phyloP scores from a whole-genome alignment of 371 early-diverging fungal genomes.

The Syncephalastrum contaminatum region DNA sequence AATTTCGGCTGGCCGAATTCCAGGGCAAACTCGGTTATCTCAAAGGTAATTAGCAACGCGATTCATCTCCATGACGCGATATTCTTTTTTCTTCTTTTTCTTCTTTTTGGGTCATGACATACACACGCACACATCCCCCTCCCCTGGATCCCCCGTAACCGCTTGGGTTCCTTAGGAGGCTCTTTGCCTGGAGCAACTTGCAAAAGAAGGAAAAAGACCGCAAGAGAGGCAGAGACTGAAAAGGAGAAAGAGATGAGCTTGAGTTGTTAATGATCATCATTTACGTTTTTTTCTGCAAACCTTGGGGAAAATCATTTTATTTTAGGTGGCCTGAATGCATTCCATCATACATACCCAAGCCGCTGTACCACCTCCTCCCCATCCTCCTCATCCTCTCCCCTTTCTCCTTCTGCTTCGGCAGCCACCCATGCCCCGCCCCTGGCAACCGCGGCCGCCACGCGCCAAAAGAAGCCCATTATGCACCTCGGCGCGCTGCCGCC shows the following conservation, averaged over 20 bases:
- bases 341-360: constrained; percentile 5
- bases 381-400: not conserved
- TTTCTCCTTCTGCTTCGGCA: not conserved
- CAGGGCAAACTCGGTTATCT: constrained; percentile 48
- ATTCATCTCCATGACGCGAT: not conserved
- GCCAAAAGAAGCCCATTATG: constrained; percentile 20
- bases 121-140: no score
- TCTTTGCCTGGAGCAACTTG: not conserved
- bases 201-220: not conserved
- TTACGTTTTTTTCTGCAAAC: not conserved
- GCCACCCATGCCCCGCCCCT: constrained; percentile 15
- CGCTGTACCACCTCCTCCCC: constrained; percentile 2
- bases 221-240: constrained; percentile 2
- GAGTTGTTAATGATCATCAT: constrained; percentile 1
- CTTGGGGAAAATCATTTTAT: not conserved
- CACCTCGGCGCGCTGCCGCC: constrained; percentile 23
- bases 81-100: not conserved
- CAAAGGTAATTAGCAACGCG: constrained; percentile 33
- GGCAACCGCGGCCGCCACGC: constrained; percentile 14
- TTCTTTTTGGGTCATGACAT: not conserved
- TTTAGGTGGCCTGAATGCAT: constrained; percentile 10
- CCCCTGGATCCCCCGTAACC: no score
- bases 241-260: constrained; percentile 1
- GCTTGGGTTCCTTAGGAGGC: not conserved
- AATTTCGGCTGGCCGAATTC: constrained; percentile 31